Percentiles rank a stretch among this genome's conserved stretches.
Conservation (phyloP, 2,329 filamentous ascomycete genomes). For the Botryotinia narcissicola region DNA sequence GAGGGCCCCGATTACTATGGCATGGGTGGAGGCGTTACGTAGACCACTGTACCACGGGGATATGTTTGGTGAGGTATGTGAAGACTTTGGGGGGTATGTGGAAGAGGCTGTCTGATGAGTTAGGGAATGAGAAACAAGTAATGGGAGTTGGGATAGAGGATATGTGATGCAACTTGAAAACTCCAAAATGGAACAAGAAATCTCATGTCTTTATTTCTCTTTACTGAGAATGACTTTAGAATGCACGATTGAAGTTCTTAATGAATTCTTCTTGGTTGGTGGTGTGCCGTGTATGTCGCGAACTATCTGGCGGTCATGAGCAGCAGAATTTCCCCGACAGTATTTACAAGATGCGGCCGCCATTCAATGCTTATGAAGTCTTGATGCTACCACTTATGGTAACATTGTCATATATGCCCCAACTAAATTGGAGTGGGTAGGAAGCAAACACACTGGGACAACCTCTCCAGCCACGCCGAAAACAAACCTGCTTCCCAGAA, state of each 20-base stretch:
- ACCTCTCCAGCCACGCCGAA: background rate
- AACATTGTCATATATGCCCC: background rate
- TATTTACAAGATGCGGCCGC: background rate
- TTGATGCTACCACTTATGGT: background rate
- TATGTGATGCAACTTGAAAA: background rate
- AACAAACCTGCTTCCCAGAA: background rate
- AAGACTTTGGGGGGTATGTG: background rate
- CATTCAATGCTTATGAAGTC: background rate
- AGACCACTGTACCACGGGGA: background rate
- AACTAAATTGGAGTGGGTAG: background rate
- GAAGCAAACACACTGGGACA: background rate
- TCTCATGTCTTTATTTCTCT: background rate
- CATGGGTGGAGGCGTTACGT: background rate
- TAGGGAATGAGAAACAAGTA: background rate
- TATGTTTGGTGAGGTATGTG: background rate
- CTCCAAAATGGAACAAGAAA: rapidly evolving
- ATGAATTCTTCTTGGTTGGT: background rate
- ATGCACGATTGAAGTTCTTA: background rate
- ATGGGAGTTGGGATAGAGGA: background rate
- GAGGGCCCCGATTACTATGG: slow-evolving; percentile 1
- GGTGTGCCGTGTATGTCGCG: background rate
- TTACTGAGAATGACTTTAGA: background rate
- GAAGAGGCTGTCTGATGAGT: background rate
- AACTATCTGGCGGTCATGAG: background rate
- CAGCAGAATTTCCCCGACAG: background rate